Base-by-base conservation (phyloP, 306 rosid species). In the Cicer arietinum region DNA sequence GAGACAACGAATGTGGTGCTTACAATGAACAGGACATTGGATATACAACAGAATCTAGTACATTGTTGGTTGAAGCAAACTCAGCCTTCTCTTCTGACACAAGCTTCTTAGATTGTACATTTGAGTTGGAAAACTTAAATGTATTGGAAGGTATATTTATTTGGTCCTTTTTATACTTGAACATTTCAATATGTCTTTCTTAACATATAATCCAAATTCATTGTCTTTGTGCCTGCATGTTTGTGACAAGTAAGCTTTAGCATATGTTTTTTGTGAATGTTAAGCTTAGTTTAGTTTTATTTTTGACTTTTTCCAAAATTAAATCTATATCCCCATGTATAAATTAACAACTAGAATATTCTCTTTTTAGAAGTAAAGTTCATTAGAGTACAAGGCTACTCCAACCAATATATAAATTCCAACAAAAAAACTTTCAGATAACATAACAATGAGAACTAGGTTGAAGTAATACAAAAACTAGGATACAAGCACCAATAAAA, bases 71-170 rank as follows among this genome's bases (percentile, higher is more conserved):
- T 35, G 88, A 86, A 44, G 50, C 53, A 43, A 76, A 69, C 75
- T 77, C 86, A 7, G 60, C 51, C 71, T 67, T 79, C 63, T 68
- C 81, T n/a, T 67, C 86, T 67, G 85, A 77, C n/a, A 77, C 79
- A 11, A 82, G 66, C 77, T 87, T 74, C 76, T 71, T 57, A 54
- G 84, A 92, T 83, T 84, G 39, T 54, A 74, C 84, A 50, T 54
- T 83, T 79, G 80, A 73, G 39, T 35, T 76, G 60, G 84, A 76
- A 9, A 70, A 68, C 48, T 46, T 78, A 60, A 63, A 74, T 54
- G 1, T 37, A 14, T 8, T 57, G 7, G 80, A 82, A 80, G 90
- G 90, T 87, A 84, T 67, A 3, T 20, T 7, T 58, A 10, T 37
- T 45, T 77, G 7, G 2, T 69, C 74, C 14, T 67, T 40, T 53